Conservation (phyloP, 73 alveolate species). For the Paramecium tetraurelia region DNA sequence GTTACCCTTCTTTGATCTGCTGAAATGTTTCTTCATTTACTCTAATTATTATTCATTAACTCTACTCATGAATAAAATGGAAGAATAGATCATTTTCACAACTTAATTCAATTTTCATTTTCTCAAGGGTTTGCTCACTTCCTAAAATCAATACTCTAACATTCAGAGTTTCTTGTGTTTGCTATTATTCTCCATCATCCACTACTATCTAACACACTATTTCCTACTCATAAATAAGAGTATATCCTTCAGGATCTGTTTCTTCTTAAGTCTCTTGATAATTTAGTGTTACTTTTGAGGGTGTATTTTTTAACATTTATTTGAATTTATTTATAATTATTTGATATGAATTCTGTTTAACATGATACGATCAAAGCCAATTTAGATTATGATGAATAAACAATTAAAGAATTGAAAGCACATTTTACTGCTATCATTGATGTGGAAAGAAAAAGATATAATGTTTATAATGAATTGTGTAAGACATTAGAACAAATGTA, state of each 20-base stretch:
- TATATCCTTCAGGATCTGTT: not conserved
- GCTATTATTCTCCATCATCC: not conserved
- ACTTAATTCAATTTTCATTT: slow-evolving; percentile 55
- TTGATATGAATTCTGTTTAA: not conserved
- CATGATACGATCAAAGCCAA: slow-evolving; percentile 22
- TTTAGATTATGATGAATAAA: not conserved
- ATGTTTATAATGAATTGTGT: not conserved
- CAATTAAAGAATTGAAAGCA: not conserved
- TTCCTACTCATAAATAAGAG: not conserved
- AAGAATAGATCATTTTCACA: slow-evolving; percentile 59
- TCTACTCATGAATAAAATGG: slow-evolving; percentile 51
- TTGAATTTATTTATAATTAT: not conserved
- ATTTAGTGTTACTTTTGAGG: not conserved
- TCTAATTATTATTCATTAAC: not conserved
- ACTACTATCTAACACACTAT: not conserved
- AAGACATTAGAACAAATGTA: not conserved
- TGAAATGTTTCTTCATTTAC: slow-evolving; percentile 43
- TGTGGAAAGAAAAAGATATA: not conserved
- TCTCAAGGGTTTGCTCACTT: slow-evolving; percentile 21
- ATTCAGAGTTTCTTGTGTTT: not conserved
- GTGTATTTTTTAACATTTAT: slow-evolving; percentile 22
- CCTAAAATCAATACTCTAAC: slow-evolving; percentile 19
- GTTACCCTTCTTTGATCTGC: slow-evolving; percentile 39
- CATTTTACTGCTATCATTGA: not conserved
- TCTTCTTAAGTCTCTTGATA: slow-evolving; percentile 3